Percentiles rank a stretch among this genome's conserved stretches.
These are phyloP conservation scores for Lupinus albus DNA, from an alignment of 306 rosid genomes.

Conservation along the genomic window DNA sequence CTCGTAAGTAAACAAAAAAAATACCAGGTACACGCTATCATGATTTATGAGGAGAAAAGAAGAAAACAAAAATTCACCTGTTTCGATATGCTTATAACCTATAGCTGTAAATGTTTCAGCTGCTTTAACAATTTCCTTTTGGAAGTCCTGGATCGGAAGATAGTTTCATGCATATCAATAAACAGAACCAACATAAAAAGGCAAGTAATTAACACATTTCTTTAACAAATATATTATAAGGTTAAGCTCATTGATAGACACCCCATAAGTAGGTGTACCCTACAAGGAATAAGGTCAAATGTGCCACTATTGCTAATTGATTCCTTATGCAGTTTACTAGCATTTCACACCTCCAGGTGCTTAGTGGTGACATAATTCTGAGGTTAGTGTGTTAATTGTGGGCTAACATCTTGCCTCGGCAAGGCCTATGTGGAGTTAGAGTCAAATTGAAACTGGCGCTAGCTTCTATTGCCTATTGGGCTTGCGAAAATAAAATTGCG, in stretches of 20 bases:
- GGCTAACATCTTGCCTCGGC: too few relatives aligned
- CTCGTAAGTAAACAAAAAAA: conserved; percentile 8
- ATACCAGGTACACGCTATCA: background rate
- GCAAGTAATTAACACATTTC: conserved; percentile 22
- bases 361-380: background rate
- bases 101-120: conserved; percentile 83
- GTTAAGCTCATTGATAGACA: conserved; percentile 17
- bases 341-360: background rate
- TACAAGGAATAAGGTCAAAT: background rate
- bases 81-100: conserved; percentile 85
- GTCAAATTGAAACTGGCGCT: too few relatives aligned
- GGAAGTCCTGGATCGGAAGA: conserved; percentile 79
- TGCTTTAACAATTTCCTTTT: conserved; percentile 85
- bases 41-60: conserved; percentile 25
- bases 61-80: conserved; percentile 69
- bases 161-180: conserved; percentile 11
- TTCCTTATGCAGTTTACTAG: background rate
- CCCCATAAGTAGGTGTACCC: background rate
- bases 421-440: too few relatives aligned
- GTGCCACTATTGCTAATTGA: background rate
- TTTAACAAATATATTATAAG: background rate
- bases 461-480: too few relatives aligned
- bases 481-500: too few relatives aligned
- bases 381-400: background rate
- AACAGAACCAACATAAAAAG: conserved; percentile 33